Evolutionary conservation across 1,284 basidiomycete species (phyloP).

Genomic region (Stereum hirsutum): DNA sequence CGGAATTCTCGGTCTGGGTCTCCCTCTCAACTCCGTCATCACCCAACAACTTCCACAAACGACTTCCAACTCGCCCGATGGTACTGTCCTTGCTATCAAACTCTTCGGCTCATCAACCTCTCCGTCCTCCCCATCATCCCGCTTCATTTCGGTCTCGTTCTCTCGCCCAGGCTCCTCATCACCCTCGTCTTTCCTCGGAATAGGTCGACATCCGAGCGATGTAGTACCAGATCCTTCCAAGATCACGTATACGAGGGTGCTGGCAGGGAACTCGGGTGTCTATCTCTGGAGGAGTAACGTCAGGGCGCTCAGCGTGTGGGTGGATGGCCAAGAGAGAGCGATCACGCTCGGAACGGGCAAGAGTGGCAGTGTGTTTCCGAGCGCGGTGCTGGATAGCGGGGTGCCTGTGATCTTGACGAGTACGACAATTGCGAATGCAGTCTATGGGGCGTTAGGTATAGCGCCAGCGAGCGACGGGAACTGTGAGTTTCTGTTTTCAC

Average conservation of each 20-base stretch:
- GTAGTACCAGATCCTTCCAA: conserved; percentile 40
- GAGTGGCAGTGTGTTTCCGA: conserved; percentile 31
- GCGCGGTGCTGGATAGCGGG: conserved; percentile 62
- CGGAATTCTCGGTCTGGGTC: conserved; percentile 67
- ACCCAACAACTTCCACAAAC: conserved; percentile 35
- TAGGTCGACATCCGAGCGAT: conserved; percentile 51
- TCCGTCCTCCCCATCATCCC: conserved; percentile 37
- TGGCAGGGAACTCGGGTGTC: conserved; percentile 27
- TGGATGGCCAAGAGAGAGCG: conserved; percentile 29
- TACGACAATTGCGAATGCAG: conserved; percentile 51
- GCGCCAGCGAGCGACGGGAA: conserved; percentile 48
- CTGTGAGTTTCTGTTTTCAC: conserved; percentile 53
- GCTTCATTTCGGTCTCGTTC: conserved; percentile 61
- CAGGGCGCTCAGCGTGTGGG: conserved; percentile 49
- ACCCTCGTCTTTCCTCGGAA: conserved; percentile 50
- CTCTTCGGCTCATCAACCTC: conserved; percentile 53
- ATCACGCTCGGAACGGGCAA: conserved; percentile 28
- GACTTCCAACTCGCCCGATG: conserved; percentile 41
- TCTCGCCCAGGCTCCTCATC: conserved; percentile 50
- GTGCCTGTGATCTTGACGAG: conserved; percentile 57
- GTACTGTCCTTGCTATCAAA: conserved; percentile 54
- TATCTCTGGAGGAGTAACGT: conserved; percentile 55
- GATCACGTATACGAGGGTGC: conserved; percentile 40
- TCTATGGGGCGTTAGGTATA: conserved; percentile 72
- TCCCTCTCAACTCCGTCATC: conserved; percentile 58